phyloP scores from a whole-genome alignment of 129 eudicot species.

The Centrapalus pauciflorus region DNA sequence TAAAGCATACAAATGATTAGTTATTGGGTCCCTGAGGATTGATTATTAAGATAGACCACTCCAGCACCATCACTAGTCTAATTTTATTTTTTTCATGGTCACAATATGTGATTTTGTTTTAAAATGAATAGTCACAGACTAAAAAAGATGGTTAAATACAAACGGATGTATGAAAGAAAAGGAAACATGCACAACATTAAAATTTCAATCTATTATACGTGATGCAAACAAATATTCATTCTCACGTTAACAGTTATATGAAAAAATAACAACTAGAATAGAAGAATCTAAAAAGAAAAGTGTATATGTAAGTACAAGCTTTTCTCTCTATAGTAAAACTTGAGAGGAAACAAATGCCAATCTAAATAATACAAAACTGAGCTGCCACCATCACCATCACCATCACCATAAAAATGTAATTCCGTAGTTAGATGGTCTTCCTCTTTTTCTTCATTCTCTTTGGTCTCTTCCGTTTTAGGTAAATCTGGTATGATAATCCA shows the following conservation, averaged over 20 bases:
- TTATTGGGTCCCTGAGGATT: slow-evolving; percentile 21
- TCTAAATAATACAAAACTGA: neutral
- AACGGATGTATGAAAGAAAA: too few species aligned
- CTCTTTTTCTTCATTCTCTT: slow-evolving; percentile 49
- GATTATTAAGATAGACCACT: too few species aligned
- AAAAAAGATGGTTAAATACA: too few species aligned
- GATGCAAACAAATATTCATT: too few species aligned
- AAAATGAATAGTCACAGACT: too few species aligned
- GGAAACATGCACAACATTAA: neutral
- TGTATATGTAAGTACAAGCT: neutral
- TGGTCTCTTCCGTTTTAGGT: slow-evolving; percentile 66
- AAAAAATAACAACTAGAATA: too few species aligned
- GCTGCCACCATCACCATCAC: neutral
- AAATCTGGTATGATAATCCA: slow-evolving; percentile 90
- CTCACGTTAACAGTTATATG: too few species aligned
- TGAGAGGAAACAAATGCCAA: neutral
- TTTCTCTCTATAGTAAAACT: neutral
- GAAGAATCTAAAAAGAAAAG: neutral
- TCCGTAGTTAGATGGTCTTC: too few species aligned
- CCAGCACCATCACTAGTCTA: too few species aligned
- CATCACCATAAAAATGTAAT: neutral
- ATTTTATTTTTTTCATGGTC: too few species aligned
- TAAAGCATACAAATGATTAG: slow-evolving; percentile 14
- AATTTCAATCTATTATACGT: too few species aligned
- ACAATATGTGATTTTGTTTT: too few species aligned